Base-by-base conservation (phyloP, 768 basidiomycete species). In the Boletus subcaerulescens region DNA sequence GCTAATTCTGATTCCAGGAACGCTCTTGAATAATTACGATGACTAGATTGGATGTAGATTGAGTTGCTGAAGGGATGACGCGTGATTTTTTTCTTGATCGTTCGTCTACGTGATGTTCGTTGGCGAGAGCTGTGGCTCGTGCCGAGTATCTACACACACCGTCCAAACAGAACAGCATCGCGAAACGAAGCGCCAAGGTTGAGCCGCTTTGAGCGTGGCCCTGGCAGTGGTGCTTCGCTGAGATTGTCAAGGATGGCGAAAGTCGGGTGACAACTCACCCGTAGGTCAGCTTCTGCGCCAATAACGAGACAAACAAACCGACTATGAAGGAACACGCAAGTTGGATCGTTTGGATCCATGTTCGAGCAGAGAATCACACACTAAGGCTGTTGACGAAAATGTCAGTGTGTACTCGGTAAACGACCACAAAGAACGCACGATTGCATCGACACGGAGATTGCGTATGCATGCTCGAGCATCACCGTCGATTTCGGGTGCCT, bases 231-330 rank as follows among this genome's bases (percentile, higher is more conserved):
- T n/a, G n/a, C 6, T 26, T 47, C 42, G 38, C 36, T 54, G 29
- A 49, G 59, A 44, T 26, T n/a, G 26, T 40, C 2, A 17, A 32
- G 22, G 35, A 14, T 6, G 14, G 48, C 10, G 41, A 45, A 39
- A 39, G 38, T 13, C 7, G 38, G n/a, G 14, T 15, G 5, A 17
- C 14, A 20, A 80, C 86, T 78, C 65, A 89, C 86, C 84, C 78
- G 64, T 88, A 90, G 2, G 81, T 78, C 59, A 90, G 71, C 55
- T 76, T 79, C 32, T 77, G 76, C 7, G 85, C 79, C 24, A 86
- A 90, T 74, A 29, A 5, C 22, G 17, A 14, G 4, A 17, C 9
- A 9, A 0, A 59, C 64, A 0, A 7, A 65, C 65, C 44, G 52
- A 39, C 64, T 67, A 26, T 26, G 5, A 41, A 40, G n/a, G 24